These are phyloP conservation scores for Tolypocladium capitatum DNA, from an alignment of 2,329 filamentous ascomycete genomes.

Conservation along the genomic window DNA sequence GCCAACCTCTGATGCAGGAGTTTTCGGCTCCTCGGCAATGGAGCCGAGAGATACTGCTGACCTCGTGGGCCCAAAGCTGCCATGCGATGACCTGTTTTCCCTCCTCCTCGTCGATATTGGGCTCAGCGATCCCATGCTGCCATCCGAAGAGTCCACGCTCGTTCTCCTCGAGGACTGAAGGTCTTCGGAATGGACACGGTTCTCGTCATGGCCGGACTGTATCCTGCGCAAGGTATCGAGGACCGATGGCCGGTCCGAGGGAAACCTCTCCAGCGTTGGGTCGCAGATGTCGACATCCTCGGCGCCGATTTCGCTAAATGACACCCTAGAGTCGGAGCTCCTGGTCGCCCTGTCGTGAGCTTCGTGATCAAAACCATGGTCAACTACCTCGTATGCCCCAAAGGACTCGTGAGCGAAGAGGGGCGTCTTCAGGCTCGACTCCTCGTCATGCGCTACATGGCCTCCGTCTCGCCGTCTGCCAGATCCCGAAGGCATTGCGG, in stretches of 20 bases:
- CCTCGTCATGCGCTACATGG: conserved; percentile 5
- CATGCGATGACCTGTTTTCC: conserved; percentile 18
- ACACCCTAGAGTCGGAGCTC: conserved; percentile 5
- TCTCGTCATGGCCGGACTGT: conserved; percentile 28
- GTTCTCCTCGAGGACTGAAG: conserved; percentile 18
- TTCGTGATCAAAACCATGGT: conserved; percentile 18
- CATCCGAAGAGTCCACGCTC: conserved; percentile 24
- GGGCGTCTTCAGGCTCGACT: conserved; percentile 17
- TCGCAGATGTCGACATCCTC: conserved; percentile 26
- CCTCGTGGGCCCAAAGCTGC: conserved; percentile 20
- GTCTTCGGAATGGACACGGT: conserved; percentile 22
- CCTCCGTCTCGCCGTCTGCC: not conserved
- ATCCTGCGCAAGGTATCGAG: conserved; percentile 32
- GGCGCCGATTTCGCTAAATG: conserved; percentile 7
- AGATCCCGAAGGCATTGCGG: conserved; percentile 1
- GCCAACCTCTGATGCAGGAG: not conserved
- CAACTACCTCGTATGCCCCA: conserved; percentile 24
- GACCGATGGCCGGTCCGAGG: conserved; percentile 29
- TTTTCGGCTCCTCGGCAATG: conserved; percentile 30
- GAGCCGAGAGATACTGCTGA: conserved; percentile 29
- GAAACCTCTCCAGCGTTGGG: conserved; percentile 34
- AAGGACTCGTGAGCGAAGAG: conserved; percentile 35
- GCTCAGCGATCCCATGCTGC: conserved; percentile 20
- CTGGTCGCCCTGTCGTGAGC: conserved; percentile 7
- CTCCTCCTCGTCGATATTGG: conserved; percentile 17